Evolutionary conservation across 768 basidiomycete genomes (phyloP).

Genomic region (Tulasnella sp.): DNA sequence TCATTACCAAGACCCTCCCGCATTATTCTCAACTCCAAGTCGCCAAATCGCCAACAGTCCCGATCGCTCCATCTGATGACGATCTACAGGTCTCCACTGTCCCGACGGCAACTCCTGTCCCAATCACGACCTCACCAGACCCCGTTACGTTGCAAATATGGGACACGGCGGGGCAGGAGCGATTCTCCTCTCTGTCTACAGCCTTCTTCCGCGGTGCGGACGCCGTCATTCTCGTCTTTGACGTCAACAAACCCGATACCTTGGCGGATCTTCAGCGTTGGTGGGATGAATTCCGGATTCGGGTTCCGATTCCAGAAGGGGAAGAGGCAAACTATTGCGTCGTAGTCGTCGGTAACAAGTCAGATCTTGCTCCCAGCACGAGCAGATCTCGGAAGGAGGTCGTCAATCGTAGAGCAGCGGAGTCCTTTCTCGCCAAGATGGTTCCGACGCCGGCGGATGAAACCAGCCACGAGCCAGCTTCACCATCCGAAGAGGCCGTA

Average conservation of each 20-base stretch:
- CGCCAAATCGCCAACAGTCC: too few relatives aligned
- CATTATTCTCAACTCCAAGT: slow-evolving; percentile 34
- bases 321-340: slow-evolving; percentile 54
- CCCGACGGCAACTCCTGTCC: not conserved
- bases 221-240: slow-evolving; percentile 69
- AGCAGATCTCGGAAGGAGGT: slow-evolving; percentile 18
- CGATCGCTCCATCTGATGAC: too few relatives aligned
- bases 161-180: slow-evolving; percentile 82
- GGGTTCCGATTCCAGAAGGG: slow-evolving; percentile 52
- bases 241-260: slow-evolving; percentile 54
- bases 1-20: slow-evolving; percentile 61
- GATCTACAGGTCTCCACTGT: too few relatives aligned
- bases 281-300: slow-evolving; percentile 65
- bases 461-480: not conserved
- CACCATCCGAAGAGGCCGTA: too few relatives aligned
- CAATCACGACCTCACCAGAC: slow-evolving; percentile 27
- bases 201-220: slow-evolving; percentile 83
- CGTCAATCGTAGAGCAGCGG: not conserved
- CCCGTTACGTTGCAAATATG: slow-evolving; percentile 57
- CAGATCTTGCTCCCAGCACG: slow-evolving; percentile 37
- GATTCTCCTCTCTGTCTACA: slow-evolving; percentile 67
- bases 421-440: slow-evolving; percentile 1
- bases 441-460: not conserved
- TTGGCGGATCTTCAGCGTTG: slow-evolving; percentile 50
- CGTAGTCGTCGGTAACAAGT: slow-evolving; percentile 62